phyloP scores from a whole-genome alignment of 257 asterid genomes.

The Solanum medicagineum region DNA sequence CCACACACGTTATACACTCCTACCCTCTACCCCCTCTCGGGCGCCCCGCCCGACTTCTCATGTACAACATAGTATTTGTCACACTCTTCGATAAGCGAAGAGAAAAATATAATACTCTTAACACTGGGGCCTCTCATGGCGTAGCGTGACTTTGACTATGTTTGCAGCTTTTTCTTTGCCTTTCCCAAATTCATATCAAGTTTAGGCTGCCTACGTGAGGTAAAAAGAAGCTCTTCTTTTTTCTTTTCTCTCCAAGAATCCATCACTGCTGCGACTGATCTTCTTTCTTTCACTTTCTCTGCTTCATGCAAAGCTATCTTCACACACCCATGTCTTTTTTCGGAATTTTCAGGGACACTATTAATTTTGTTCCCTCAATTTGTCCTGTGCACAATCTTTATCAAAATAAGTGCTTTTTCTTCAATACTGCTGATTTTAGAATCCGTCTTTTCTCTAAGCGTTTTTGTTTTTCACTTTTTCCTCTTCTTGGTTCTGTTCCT shows the following conservation, averaged over 20 bases:
- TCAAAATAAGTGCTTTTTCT: background rate
- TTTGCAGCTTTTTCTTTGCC: background rate
- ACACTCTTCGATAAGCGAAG: background rate
- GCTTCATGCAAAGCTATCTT: background rate
- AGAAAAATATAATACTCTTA: background rate
- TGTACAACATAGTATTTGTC: background rate
- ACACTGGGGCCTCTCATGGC: background rate
- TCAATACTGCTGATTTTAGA: background rate
- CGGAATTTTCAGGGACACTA: background rate
- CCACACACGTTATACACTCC: background rate
- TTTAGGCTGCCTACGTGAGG: background rate
- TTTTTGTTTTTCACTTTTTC: background rate
- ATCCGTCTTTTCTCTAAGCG: background rate
- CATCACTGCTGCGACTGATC: background rate
- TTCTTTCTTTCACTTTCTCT: background rate
- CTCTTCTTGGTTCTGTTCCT: background rate
- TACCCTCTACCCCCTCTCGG: too few relatives aligned
- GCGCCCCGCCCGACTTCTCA: background rate
- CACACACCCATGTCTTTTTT: background rate
- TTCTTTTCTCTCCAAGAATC: background rate
- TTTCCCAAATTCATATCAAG: background rate
- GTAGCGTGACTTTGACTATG: conserved; percentile 1
- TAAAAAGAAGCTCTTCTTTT: background rate
- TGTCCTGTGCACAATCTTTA: background rate
- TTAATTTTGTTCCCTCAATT: background rate